Evolutionary conservation across 78 protist genomes (phyloP).

Genomic region (Creolimax fragrantissima): DNA sequence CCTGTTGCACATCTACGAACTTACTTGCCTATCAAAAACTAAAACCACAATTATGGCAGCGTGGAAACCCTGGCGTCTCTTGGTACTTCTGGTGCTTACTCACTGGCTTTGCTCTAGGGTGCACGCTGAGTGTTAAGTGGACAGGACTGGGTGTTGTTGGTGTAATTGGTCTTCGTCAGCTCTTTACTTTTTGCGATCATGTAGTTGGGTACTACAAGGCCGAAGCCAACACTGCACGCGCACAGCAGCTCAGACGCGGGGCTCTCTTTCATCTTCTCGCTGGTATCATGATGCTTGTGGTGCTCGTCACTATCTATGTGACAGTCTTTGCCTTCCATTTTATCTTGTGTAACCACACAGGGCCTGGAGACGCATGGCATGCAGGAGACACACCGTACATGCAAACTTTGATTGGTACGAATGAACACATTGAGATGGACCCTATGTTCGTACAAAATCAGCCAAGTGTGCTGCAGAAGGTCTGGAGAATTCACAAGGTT

Average conservation of each 20-base stretch:
- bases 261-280: neutral
- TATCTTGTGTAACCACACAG: neutral
- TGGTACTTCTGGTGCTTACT: neutral
- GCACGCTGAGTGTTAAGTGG: neutral
- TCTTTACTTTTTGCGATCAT: neutral
- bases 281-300: neutral
- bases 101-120: neutral
- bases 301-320: neutral
- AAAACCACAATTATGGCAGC: no score
- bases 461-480: neutral
- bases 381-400: neutral
- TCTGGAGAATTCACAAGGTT: neutral
- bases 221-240: neutral
- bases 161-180: neutral
- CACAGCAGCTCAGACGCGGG: neutral
- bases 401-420: neutral
- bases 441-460: neutral
- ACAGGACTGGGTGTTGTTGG: neutral
- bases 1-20: neutral
- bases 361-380: neutral
- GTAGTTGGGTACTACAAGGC: neutral
- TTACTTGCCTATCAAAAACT: no score
- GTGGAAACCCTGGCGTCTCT: neutral
- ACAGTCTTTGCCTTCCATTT: neutral
- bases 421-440: neutral